A percentile compares a stretch with the other conserved stretches of the same genome.
Conservation (phyloP, 139 green algal genomes). For the Chlorella sp. region DNA sequence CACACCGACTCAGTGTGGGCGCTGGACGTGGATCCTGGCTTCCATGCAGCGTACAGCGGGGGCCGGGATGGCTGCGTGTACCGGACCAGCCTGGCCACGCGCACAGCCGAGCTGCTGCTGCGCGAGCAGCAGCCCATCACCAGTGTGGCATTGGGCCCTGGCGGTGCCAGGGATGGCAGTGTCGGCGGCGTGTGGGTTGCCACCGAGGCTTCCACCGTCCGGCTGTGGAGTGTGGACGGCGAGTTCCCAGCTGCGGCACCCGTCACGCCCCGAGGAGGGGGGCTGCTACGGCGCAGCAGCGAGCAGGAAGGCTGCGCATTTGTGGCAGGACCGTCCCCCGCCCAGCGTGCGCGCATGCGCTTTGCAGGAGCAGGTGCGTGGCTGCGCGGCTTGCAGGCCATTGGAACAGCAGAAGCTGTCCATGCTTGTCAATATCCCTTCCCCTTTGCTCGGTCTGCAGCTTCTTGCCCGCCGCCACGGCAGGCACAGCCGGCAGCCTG, state of each 20-base stretch:
- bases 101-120: slow-evolving; percentile 76
- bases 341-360: neutral
- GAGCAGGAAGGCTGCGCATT: neutral
- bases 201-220: slow-evolving; percentile 54
- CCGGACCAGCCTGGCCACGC: slow-evolving; percentile 66
- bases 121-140: slow-evolving; percentile 57
- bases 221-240: slow-evolving; percentile 11
- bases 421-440: too few species aligned
- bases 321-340: neutral
- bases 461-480: slow-evolving; percentile 6
- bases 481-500: slow-evolving; percentile 1
- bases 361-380: neutral
- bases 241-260: neutral
- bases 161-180: slow-evolving; percentile 65
- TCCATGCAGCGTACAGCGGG: slow-evolving; percentile 68
- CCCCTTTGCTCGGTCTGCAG: neutral
- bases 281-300: neutral
- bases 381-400: too few species aligned
- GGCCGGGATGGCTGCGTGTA: slow-evolving; percentile 80
- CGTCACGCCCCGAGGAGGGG: neutral
- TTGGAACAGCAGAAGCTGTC: too few species aligned
- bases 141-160: too few species aligned
- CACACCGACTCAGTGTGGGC: slow-evolving; percentile 91
- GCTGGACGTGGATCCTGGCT: slow-evolving; percentile 49
- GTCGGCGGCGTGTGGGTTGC: slow-evolving; percentile 57